phyloP scores from a whole-genome alignment of 1,284 basidiomycete species.

The Boletus mariae region DNA sequence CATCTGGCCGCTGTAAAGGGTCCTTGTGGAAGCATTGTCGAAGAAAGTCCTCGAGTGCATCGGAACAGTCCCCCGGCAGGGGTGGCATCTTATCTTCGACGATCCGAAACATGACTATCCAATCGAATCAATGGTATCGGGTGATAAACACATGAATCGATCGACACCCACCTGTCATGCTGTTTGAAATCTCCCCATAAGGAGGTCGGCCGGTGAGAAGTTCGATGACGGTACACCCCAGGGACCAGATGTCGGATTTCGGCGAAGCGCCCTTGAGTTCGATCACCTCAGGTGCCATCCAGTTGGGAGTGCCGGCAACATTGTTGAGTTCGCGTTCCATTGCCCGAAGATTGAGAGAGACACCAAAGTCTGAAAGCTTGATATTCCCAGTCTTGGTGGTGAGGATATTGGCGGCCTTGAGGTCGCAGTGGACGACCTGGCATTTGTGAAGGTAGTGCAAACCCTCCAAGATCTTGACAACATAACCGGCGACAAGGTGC shows the following conservation, averaged over 20 bases:
- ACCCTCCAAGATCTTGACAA: slow-evolving; percentile 91
- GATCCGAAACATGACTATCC: slow-evolving; percentile 88
- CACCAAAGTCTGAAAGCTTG: slow-evolving; percentile 97
- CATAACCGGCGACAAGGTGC: slow-evolving; percentile 82
- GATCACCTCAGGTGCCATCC: slow-evolving; percentile 98
- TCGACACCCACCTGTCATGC: slow-evolving; percentile 69
- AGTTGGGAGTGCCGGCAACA: slow-evolving; percentile 93
- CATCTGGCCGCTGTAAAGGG: slow-evolving; percentile 74
- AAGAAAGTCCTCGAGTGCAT: slow-evolving; percentile 74
- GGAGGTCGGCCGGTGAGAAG: slow-evolving; percentile 89
- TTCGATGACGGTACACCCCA: slow-evolving; percentile 93
- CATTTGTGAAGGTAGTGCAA: slow-evolving; percentile 83
- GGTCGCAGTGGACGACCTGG: slow-evolving; percentile 86
- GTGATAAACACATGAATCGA: slow-evolving; percentile 1
- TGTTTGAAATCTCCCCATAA: slow-evolving; percentile 81
- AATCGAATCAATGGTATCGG: slow-evolving; percentile 11
- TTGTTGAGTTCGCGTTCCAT: slow-evolving; percentile 86
- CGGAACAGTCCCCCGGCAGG: slow-evolving; percentile 75
- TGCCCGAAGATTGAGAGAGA: slow-evolving; percentile 96
- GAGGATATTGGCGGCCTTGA: slow-evolving; percentile 98
- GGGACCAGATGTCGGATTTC: slow-evolving; percentile 88
- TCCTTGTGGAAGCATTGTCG: slow-evolving; percentile 87
- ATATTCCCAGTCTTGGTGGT: slow-evolving; percentile 97
- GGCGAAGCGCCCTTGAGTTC: slow-evolving; percentile 73
- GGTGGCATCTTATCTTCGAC: slow-evolving; percentile 90